Conservation (phyloP, 1,284 basidiomycete genomes). For the Sporisorium sorghi region DNA sequence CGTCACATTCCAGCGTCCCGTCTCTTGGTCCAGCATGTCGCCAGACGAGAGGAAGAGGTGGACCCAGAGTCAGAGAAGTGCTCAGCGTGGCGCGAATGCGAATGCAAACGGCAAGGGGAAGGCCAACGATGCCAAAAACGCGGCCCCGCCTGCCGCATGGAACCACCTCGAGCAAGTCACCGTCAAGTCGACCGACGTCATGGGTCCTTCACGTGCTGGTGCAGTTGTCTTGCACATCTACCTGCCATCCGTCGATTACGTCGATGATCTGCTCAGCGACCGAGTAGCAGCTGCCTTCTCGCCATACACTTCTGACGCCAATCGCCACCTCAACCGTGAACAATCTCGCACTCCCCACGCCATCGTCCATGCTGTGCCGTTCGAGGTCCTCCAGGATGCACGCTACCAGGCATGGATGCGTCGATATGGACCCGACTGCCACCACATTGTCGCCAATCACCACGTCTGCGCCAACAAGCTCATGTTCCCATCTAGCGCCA, state of each 20-base stretch:
- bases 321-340: constrained; percentile 51
- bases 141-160: constrained; percentile 71
- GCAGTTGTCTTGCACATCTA: constrained; percentile 73
- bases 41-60: constrained; percentile 43
- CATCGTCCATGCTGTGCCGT: constrained; percentile 60
- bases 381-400: constrained; percentile 74
- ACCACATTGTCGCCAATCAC: constrained; percentile 73
- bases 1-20: constrained; percentile 70
- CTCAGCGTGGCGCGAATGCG: constrained; percentile 55
- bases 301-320: constrained; percentile 66
- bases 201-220: constrained; percentile 77
- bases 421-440: constrained; percentile 74
- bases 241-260: constrained; percentile 77
- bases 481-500: constrained; percentile 80
- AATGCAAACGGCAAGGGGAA: constrained; percentile 9
- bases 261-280: constrained; percentile 74
- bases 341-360: constrained; percentile 72
- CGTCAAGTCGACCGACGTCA: constrained; percentile 48
- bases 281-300: constrained; percentile 71
- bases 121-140: constrained; percentile 56
- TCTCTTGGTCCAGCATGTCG: constrained; percentile 44
- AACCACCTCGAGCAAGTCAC: constrained; percentile 37
- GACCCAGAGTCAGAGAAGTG: constrained; percentile 71
- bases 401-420: constrained; percentile 81
- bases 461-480: constrained; percentile 77